Evolutionary conservation across 495 filamentous ascomycete species (phyloP).

Genomic region (Podospora pseudocomata): DNA sequence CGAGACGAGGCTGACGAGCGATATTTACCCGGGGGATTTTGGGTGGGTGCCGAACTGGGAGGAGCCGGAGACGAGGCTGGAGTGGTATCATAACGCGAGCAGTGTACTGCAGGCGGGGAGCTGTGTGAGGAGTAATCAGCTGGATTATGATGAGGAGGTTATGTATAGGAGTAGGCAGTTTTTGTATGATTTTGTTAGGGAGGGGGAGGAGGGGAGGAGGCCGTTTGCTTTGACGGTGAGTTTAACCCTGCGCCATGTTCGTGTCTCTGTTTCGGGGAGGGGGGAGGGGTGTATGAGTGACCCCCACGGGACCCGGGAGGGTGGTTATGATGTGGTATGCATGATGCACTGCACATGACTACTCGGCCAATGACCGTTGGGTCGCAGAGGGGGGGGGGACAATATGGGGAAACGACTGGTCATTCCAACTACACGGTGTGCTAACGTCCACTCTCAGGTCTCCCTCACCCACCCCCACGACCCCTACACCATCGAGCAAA

Average conservation of each 20-base stretch:
- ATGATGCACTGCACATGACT: not conserved
- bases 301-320: not conserved
- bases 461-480: conserved; percentile 91
- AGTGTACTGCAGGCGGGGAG: conserved; percentile 81
- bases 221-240: conserved; percentile 76
- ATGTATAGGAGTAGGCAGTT: conserved; percentile 82
- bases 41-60: conserved; percentile 93
- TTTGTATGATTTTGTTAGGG: conserved; percentile 75
- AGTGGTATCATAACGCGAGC: conserved; percentile 91
- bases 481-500: conserved; percentile 81
- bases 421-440: too few species aligned
- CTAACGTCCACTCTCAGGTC: conserved; percentile 1
- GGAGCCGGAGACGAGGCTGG: conserved; percentile 71
- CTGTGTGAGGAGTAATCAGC: conserved; percentile 81
- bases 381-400: not conserved
- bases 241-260: not conserved
- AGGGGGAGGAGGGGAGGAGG: conserved; percentile 54
- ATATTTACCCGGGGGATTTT: conserved; percentile 89
- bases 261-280: conserved; percentile 1
- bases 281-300: not conserved
- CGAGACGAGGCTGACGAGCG: conserved; percentile 80
- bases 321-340: not conserved
- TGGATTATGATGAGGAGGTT: conserved; percentile 93
- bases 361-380: not conserved
- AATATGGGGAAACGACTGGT: not conserved